A percentile compares a stretch with the other conserved stretches of the same genome.
phyloP scores from a whole-genome alignment of 2,329 filamentous ascomycete genomes.

The Colletotrichum somersetense region DNA sequence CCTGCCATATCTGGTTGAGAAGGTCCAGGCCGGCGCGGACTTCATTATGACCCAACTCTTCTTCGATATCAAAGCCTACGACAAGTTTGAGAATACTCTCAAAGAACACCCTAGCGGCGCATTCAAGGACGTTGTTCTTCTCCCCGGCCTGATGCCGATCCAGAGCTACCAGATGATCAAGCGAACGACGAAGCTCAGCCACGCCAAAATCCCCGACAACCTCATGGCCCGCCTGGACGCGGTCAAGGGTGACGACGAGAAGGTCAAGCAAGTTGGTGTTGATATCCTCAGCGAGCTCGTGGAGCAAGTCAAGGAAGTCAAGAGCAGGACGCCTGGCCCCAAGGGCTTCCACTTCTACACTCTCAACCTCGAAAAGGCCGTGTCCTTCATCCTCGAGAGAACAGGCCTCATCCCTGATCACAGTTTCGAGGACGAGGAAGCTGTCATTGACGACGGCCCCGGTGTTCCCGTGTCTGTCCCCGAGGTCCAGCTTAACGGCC shows the following conservation, averaged over 20 bases:
- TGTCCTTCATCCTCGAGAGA: constrained; percentile 91
- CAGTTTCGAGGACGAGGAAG: constrained; percentile 65
- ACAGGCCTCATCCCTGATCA: constrained; percentile 82
- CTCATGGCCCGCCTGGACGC: constrained; percentile 78
- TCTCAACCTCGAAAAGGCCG: constrained; percentile 94
- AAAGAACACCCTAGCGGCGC: constrained; percentile 84
- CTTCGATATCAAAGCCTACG: constrained; percentile 89
- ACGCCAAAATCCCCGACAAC: constrained; percentile 81
- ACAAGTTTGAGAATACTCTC: constrained; percentile 81
- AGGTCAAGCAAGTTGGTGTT: constrained; percentile 83
- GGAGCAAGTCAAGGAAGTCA: constrained; percentile 78
- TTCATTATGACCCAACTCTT: constrained; percentile 99
- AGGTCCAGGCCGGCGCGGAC: constrained; percentile 90
- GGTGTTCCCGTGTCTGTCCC: constrained; percentile 57
- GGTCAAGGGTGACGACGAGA: constrained; percentile 83
- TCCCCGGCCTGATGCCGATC: constrained; percentile 96
- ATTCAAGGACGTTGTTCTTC: constrained; percentile 89
- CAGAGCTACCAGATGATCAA: constrained; percentile 98
- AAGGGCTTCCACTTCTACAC: constrained; percentile 98
- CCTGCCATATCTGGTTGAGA: constrained; percentile 89
- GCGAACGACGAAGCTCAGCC: constrained; percentile 92
- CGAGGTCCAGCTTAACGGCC: constrained; percentile 66
- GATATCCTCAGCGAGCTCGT: constrained; percentile 89
- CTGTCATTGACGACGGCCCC: constrained; percentile 60
- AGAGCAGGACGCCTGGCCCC: constrained; percentile 68